Evolutionary conservation across 371 early-diverging fungal species (phyloP), one percentile per base, ranked within the genome.

Genomic region (Mortierella sp.): DNA sequence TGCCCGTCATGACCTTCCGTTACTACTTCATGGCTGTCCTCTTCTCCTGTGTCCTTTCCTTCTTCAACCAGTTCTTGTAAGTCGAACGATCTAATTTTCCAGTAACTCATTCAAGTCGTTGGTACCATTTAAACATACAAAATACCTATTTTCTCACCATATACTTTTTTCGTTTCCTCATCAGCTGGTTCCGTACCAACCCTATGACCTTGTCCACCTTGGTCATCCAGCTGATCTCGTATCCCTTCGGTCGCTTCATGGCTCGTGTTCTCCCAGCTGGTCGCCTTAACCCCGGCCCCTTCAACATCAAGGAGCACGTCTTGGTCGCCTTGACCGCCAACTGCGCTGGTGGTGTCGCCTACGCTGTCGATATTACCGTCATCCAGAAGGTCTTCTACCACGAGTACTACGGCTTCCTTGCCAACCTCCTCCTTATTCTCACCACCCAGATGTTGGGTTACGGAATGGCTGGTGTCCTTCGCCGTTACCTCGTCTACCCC

Each of bases 261-360:
- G 92, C 91, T 21, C 77, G 87, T 50, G 75, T 90, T 34, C 78
- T 94, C 69, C 93, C 94, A 48, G 48, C 87, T 2, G 88, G 88
- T 37, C 85, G 81, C 46, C 85, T 94, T 48, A 95, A 95, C 76
- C 95, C 96, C 0, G 95, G 95, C 4, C 93, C 92, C 2, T 95
- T 95, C 88, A 90, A 90, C 82, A 90, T 94, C 80, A 96, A 95
- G 89, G 96, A 95, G 89, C 95, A 95, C 78, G 93, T 90, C n/a
- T 82, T 95, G 59, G 88, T 95, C 9, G 67, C 80, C 26, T 77
- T 88, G 57, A 81, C 73, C 40, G 90, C 90, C 67, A 90, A 89
- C 69, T 88, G 90, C 55, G 90, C 91, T 21, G 90, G 90, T 31
- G 90, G 91, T 79, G 91, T 90, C n/a, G 90, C 92, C 46, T 91